Percentiles rank a stretch among this genome's conserved stretches.
These are phyloP conservation scores for Thalassiosira livingstoniorum DNA, from an alignment of 352 stramenopile genomes.

Conservation along the genomic window DNA sequence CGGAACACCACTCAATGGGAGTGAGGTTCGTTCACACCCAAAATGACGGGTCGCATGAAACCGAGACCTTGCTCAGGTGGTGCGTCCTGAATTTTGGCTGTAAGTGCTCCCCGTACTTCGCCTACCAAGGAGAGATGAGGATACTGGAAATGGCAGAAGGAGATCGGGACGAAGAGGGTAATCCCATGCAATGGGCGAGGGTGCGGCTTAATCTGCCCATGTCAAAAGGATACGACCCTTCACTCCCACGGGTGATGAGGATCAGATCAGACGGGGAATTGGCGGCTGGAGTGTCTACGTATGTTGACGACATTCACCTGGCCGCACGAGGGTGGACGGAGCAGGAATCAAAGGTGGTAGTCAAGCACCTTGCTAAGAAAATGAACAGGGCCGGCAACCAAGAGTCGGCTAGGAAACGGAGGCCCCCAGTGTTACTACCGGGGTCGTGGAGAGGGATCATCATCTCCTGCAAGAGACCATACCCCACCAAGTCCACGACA, in stretches of 20 bases:
- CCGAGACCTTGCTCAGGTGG: neutral
- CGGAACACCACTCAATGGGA: neutral
- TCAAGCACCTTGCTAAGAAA: neutral
- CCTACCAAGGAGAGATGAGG: neutral
- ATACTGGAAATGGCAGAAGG: slow-evolving; percentile 1
- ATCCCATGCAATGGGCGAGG: neutral
- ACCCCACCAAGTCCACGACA: slow-evolving; percentile 38
- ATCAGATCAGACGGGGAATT: slow-evolving; percentile 18
- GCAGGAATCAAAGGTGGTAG: neutral
- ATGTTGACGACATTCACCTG: slow-evolving; percentile 1
- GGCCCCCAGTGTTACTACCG: slow-evolving; percentile 18
- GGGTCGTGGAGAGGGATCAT: slow-evolving; percentile 45
- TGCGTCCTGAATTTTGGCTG: slow-evolving; percentile 1
- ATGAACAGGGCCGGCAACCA: slow-evolving; percentile 47
- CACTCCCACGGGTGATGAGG: slow-evolving; percentile 11
- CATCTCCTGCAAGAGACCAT: slow-evolving; percentile 27
- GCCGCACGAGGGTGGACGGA: neutral
- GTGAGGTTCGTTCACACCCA: neutral
- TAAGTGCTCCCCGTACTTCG: neutral
- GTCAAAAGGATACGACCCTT: slow-evolving; percentile 12
- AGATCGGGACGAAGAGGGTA: neutral
- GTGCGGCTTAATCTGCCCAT: neutral
- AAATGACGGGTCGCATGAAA: neutral
- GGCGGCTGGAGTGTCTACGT: slow-evolving; percentile 7
- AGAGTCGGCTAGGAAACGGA: slow-evolving; percentile 27